phyloP scores from a whole-genome alignment of 148 eudicot species.

The Vaccinium darrowii region DNA sequence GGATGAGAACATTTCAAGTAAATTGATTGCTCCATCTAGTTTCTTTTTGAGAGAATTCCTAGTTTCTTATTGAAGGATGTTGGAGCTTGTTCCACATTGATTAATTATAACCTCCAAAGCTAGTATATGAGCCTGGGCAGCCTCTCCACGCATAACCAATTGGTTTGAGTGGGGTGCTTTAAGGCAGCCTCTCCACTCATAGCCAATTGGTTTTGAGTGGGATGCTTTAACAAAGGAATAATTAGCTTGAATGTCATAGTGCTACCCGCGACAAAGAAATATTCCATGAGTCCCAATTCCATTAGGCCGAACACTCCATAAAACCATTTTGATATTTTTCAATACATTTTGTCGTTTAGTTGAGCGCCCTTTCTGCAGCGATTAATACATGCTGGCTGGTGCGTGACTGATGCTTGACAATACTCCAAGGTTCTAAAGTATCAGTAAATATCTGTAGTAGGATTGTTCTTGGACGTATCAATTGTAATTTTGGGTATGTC shows the following conservation, averaged over 20 bases:
- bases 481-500: not conserved
- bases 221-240: not conserved
- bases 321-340: not conserved
- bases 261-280: not conserved
- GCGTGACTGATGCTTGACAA: not conserved
- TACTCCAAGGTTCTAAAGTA: not conserved
- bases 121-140: no score
- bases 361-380: not conserved
- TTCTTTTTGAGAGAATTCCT: not conserved
- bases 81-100: no score
- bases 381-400: not conserved
- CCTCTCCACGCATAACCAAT: no score
- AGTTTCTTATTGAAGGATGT: not conserved
- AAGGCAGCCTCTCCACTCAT: no score
- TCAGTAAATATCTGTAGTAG: not conserved
- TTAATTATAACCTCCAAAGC: no score
- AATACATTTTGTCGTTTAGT: not conserved
- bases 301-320: not conserved
- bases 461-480: not conserved
- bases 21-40: not conserved
- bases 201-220: no score
- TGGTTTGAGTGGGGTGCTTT: no score
- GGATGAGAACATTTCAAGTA: not conserved
- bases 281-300: not conserved
- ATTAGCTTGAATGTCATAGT: slow-evolving; percentile 1